Percentiles rank a stretch among this genome's conserved stretches.
Evolutionary conservation across 2,329 filamentous ascomycete genomes (phyloP).

Genomic region (Alternaria incomplexa): DNA sequence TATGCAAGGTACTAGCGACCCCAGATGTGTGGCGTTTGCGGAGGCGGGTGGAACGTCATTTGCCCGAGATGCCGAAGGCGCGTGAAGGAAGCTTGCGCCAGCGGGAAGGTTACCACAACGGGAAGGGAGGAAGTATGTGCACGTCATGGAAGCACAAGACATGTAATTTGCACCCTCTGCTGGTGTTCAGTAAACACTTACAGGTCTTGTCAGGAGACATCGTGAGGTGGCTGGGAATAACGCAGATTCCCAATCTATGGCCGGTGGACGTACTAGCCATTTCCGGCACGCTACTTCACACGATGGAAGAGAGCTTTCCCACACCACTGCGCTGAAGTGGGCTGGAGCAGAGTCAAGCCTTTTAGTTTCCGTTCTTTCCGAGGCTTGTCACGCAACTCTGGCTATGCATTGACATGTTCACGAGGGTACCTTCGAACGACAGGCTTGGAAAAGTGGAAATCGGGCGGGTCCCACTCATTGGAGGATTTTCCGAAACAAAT

Average conservation of each 20-base stretch:
- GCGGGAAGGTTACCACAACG: not conserved
- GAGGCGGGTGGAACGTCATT: conserved; percentile 2
- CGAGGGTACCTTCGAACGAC: not conserved
- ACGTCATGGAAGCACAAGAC: not conserved
- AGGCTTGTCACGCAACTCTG: not conserved
- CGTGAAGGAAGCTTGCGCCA: not conserved
- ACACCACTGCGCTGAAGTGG: not conserved
- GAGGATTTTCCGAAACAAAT: not conserved
- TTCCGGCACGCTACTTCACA: not conserved
- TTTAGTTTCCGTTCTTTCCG: not conserved
- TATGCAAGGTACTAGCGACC: conserved; percentile 13
- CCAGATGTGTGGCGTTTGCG: not conserved
- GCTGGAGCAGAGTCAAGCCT: not conserved
- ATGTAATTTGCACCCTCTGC: not conserved
- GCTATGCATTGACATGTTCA: not conserved
- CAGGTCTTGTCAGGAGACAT: not conserved
- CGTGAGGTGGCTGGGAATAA: not conserved
- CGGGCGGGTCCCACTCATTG: not conserved
- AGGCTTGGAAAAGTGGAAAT: not conserved
- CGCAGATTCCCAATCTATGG: not conserved
- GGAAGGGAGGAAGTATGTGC: not conserved
- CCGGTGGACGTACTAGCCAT: not conserved
- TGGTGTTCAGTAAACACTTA: not conserved
- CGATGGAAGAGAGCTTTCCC: not conserved
- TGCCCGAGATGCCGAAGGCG: conserved; percentile 5